Base-by-base conservation (phyloP, 208 protist genomes). In the Angomonas ambiguus region DNA sequence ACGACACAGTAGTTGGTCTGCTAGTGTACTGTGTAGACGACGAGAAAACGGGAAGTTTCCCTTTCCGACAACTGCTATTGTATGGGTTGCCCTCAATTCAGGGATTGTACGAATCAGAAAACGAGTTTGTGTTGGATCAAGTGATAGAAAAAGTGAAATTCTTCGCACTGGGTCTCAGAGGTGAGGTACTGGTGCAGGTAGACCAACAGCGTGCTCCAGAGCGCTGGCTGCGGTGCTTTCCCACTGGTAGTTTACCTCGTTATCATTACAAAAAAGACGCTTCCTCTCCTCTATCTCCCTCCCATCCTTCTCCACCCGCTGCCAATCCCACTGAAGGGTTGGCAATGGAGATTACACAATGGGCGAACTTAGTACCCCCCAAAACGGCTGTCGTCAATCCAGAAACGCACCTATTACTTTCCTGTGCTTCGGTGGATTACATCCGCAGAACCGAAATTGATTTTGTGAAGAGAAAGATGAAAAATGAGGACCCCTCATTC, bases 161-260 rank as follows among this genome's bases (percentile, higher is more conserved):
- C 25, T 91, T 93, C 72, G 71, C 77, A 45, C 33, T 91, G 0
- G 79, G 77, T 45, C 41, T 66, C 6, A 76, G 74, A 32, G 82
- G 76, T n/a, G 80, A 87, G 60, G 71, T 84, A 10, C 66, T 92
- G 60, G 65, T 92, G 27, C 34, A 42, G 22, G 53, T 45, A 16
- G 18, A 76, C 59, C 51, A 22, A 6, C 41, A 13, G 8, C 22
- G 33, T 13, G 51, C 62, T 31, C 69, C 84, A 64, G 64, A 72
- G 51, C 83, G 83, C 20, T 88, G 83, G 83, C 73, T 88, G 25
- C 72, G 83, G 16, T 85, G 83, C 68, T 84, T 88, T 28, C 79
- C 76, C 1, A 48, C 38, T 31, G 2, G n/a, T 27, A 30, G 18
- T 10, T 13, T 2, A 51, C 61, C 1, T 31, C 45, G 8, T 6